Evolutionary conservation across 352 stramenopile genomes (phyloP).

Genomic region (Pythium biforme): DNA sequence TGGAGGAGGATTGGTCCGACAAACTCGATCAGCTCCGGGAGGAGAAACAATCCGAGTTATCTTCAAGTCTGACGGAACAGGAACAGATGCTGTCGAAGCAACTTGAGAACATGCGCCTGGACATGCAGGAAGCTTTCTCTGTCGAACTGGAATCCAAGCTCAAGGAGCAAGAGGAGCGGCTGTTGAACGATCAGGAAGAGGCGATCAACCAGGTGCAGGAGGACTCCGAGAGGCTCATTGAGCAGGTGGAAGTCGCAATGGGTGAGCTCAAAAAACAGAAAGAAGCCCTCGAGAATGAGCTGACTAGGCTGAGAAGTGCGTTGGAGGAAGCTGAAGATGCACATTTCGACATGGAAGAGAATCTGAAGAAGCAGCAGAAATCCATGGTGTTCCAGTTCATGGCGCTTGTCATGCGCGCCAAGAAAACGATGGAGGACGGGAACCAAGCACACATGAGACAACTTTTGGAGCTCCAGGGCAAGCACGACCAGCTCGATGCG

Average conservation of each 20-base stretch:
- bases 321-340: slow-evolving; percentile 75
- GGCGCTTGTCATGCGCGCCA: slow-evolving; percentile 42
- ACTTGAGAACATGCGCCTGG: slow-evolving; percentile 23
- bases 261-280: slow-evolving; percentile 70
- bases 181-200: slow-evolving; percentile 66
- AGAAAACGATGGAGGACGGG: slow-evolving; percentile 30
- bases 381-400: slow-evolving; percentile 54
- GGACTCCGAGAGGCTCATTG: slow-evolving; percentile 75
- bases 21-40: slow-evolving; percentile 12
- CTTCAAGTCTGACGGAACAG: slow-evolving; percentile 7
- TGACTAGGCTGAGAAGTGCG: slow-evolving; percentile 43
- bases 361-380: slow-evolving; percentile 55
- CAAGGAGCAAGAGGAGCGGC: slow-evolving; percentile 40
- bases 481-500: slow-evolving; percentile 25
- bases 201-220: slow-evolving; percentile 75
- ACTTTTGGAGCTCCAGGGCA: slow-evolving; percentile 21
- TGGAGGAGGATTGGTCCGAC: slow-evolving; percentile 10
- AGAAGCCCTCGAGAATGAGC: slow-evolving; percentile 59
- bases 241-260: slow-evolving; percentile 76
- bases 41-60: slow-evolving; percentile 10
- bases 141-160: slow-evolving; percentile 37
- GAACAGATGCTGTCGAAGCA: slow-evolving; percentile 17
- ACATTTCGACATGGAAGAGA: slow-evolving; percentile 66
- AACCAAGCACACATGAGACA: slow-evolving; percentile 18
- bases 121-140: slow-evolving; percentile 37